Base-by-base conservation (phyloP, 371 early-diverging fungal species). In the Racocetra persica region DNA sequence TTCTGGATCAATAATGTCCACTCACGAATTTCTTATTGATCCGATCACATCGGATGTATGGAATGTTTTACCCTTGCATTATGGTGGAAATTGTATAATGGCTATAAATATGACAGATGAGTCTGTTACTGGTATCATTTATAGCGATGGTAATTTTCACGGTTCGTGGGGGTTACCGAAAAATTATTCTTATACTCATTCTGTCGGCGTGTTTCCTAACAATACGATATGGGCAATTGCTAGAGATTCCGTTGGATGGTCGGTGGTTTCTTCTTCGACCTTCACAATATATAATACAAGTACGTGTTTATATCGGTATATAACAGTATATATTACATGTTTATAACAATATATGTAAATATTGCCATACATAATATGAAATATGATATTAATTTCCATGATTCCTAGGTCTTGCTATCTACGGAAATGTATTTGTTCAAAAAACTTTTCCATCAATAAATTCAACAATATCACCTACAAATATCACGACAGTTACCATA, bases 61-160 rank as follows among this genome's bases (percentile, higher is more conserved):
- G 26, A 28, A 32, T 54, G 54, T 26, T 16, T 3, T 28, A 54
- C n/a, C 72, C 18, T 72, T 72, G 13, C 52, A 52, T 72, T 52
- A 72, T 52, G 72, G 72, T 18, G 72, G 72, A 49, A 52, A 72
- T 72, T 13, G 49, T 8, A 72, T 72, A 52, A 28, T 72, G 16
- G 41, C 45, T 45, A 24, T n/a, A 70, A 70, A 14, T 45, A n/a
- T n/a, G 20, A n/a, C n/a, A 59, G 49, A 49, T 49, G 49, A 13
- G 13, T 22, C 59, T 20, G 5, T 70, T 11, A 14, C 24, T 1
- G 70, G 70, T 1, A 20, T 38, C 20, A 16, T 49, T 22, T 70
- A 45, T 70, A 70, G 45, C 49, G 41, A 70, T 45, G 70, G 70
- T 41, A 49, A n/a, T 41, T 20, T 41, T 70, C 36, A 70, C 14